phyloP scores from a whole-genome alignment of 345 rosid genomes.

The Hypericum perforatum region DNA sequence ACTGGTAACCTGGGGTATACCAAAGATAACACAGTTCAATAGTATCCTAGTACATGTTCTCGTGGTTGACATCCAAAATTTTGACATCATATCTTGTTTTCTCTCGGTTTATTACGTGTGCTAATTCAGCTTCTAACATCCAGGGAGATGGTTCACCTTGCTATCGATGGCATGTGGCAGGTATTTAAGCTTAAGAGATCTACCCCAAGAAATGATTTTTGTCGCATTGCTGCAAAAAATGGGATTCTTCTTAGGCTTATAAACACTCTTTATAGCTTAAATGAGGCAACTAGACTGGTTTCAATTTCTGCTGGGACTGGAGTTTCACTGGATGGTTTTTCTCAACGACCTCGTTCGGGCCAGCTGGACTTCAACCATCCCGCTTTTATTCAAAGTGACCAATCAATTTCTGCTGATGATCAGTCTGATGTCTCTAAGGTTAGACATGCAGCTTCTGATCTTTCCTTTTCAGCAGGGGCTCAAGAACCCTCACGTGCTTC shows the following conservation, averaged over 20 bases:
- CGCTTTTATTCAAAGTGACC: constrained; percentile 50
- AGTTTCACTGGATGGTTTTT: constrained; percentile 44
- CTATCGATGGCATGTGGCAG: constrained; percentile 99
- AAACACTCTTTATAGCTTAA: constrained; percentile 92
- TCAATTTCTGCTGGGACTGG: constrained; percentile 56
- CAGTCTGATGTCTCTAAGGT: constrained; percentile 50
- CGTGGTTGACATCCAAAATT: background rate
- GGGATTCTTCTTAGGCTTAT: constrained; percentile 78
- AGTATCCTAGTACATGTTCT: background rate
- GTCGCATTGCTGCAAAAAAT: constrained; percentile 90
- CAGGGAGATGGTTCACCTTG: constrained; percentile 99
- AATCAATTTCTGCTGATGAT: constrained; percentile 34
- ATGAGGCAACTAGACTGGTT: constrained; percentile 84
- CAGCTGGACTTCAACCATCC: constrained; percentile 61
- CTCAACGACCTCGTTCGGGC: constrained; percentile 66
- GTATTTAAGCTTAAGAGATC: constrained; percentile 93
- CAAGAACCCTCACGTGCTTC: constrained; percentile 71
- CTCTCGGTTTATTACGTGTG: background rate
- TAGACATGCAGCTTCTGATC: constrained; percentile 50
- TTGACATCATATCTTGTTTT: background rate
- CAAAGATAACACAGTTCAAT: no score
- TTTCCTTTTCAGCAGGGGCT: constrained; percentile 22
- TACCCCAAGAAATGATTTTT: constrained; percentile 87
- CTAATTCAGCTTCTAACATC: constrained; percentile 29
- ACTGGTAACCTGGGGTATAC: no score